Evolutionary conservation across 2,329 filamentous ascomycete genomes (phyloP).

Genomic region (Lecanicillium sp.): DNA sequence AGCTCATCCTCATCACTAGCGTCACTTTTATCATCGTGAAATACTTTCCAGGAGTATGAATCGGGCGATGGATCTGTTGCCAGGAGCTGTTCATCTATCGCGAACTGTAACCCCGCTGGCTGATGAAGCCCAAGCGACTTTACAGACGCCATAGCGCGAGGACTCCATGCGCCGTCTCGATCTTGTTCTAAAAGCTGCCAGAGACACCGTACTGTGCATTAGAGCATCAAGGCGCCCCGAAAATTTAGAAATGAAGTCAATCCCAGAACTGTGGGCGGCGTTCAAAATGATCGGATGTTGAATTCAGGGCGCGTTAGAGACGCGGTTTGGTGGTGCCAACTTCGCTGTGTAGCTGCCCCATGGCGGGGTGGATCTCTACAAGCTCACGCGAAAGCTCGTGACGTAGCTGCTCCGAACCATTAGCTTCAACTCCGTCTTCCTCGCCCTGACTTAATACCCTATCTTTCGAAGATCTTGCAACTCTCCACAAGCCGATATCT

Average conservation of each 20-base stretch:
- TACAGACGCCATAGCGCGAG: slow-evolving; percentile 69
- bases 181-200: no score
- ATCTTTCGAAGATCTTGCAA: background rate
- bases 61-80: slow-evolving; percentile 55
- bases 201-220: no score
- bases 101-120: slow-evolving; percentile 74
- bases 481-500: background rate
- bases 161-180: slow-evolving; percentile 21
- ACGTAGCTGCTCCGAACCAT: slow-evolving; percentile 18
- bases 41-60: slow-evolving; percentile 69
- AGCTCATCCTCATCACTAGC: slow-evolving; percentile 65
- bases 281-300: no score
- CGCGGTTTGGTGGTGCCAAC: slow-evolving; percentile 4
- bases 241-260: no score
- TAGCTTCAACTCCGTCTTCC: slow-evolving; percentile 1
- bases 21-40: slow-evolving; percentile 28
- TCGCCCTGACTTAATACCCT: background rate
- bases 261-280: no score
- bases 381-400: slow-evolving; percentile 10
- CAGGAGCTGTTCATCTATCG: slow-evolving; percentile 72
- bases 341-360: background rate
- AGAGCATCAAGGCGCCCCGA: no score
- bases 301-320: slow-evolving; percentile 4
- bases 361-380: background rate
- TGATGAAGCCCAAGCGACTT: slow-evolving; percentile 86